These are phyloP conservation scores for Coemansia sp. DNA, from an alignment of 192 early-diverging fungal genomes.

Conservation along the genomic window DNA sequence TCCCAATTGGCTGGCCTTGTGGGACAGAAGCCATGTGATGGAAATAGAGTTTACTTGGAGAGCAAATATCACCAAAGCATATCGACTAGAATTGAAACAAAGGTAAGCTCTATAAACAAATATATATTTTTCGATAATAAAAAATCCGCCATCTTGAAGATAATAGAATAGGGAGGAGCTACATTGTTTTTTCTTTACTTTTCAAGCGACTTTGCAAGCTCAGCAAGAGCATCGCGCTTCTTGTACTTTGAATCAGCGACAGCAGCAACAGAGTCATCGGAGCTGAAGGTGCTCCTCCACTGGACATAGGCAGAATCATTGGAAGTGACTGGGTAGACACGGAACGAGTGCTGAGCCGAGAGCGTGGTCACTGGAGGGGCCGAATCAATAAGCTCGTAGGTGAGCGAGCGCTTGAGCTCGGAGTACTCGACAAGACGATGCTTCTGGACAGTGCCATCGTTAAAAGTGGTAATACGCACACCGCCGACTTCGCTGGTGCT, in stretches of 20 bases:
- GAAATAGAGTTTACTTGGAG: slow-evolving; percentile 6
- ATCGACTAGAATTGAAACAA: too few relatives aligned
- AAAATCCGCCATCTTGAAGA: too few relatives aligned
- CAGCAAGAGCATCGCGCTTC: slow-evolving; percentile 59
- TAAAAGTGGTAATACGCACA: slow-evolving; percentile 55
- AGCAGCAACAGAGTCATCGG: slow-evolving; percentile 50
- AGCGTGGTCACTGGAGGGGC: slow-evolving; percentile 56
- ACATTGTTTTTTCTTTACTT: background rate
- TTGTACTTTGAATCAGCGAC: slow-evolving; percentile 63
- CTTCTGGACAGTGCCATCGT: slow-evolving; percentile 60
- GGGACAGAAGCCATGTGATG: background rate
- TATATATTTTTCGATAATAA: background rate
- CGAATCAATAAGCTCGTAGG: slow-evolving; percentile 60
- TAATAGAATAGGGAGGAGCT: background rate
- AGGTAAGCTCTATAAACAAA: background rate
- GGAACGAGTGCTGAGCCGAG: slow-evolving; percentile 59
- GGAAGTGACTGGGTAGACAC: slow-evolving; percentile 49
- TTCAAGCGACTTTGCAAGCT: slow-evolving; percentile 52
- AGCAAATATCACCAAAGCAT: too few relatives aligned
- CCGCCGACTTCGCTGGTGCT: slow-evolving; percentile 52
- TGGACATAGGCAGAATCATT: slow-evolving; percentile 61
- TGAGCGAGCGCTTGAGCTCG: slow-evolving; percentile 53
- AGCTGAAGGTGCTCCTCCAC: slow-evolving; percentile 61
- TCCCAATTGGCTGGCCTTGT: background rate
- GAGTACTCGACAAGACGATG: slow-evolving; percentile 59